Evolutionary conservation across 495 filamentous ascomycete genomes (phyloP), one percentile per base, ranked within the genome.

Genomic region (Trypethelium eluteriae): DNA sequence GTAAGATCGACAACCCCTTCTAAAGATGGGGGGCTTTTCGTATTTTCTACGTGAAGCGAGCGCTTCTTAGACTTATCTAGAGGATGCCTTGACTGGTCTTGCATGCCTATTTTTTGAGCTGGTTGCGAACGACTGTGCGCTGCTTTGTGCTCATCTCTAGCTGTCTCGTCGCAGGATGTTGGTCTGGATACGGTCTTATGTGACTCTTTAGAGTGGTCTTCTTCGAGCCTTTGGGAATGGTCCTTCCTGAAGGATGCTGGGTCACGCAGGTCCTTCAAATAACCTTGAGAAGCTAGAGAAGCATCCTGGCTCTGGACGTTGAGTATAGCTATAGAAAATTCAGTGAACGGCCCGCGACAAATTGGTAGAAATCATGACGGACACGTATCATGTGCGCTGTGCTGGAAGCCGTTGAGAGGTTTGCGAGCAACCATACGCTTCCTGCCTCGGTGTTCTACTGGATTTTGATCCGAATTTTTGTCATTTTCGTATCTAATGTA

Each of bases 1-100:
- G 50, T 41, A 1, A 75, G 67, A 62, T 76, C 62, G 7, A 75
- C 64, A 11, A 71, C 64, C 2, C 71, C 70, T 2, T 62, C 47
- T 3, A 73, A 63, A 39, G 67, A 65, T 53, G 63, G 25, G 11
- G 57, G 36, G 18, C 62, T 63, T 41, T 47, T 65, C 7, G 61
- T 44, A 38, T 64, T 56, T 38, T 67, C 46, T 36, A 39, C 62
- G 5, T 64, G 57, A 10, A 35, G 32, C 32, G 53, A 36, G 32
- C 32, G 53, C 32, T 59, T 59, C 14, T 3, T 36, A 10, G 53
- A 36, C 36, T 34, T 11, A 5, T 5, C 5, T 10, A 32, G 14
- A 36, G 11, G 25, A 59, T 18, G 36, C 18, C n/a, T 35, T 9
- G 5, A 7, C 11, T 10, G 53, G 18, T 36, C 32, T 59, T 59